A percentile compares a stretch with the other conserved stretches of the same genome.
Evolutionary conservation across 306 rosid genomes (phyloP).

Genomic region (Betula pendula): DNA sequence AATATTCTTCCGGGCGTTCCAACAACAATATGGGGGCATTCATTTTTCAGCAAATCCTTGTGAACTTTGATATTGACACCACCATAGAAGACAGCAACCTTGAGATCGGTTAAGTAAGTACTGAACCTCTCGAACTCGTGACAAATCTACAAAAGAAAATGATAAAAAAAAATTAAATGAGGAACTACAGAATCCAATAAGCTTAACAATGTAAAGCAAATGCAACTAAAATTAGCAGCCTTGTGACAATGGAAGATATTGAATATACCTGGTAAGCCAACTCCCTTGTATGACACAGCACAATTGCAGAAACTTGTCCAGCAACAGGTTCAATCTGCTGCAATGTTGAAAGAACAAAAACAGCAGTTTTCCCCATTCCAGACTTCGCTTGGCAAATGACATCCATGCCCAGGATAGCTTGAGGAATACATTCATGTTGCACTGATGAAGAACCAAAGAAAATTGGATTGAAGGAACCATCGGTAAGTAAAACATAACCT

Average conservation of each 20-base stretch:
- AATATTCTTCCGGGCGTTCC: conserved; percentile 98
- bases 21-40: conserved; percentile 98
- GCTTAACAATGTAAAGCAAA: neutral
- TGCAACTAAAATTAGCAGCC: neutral
- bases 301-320: conserved; percentile 95
- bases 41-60: conserved; percentile 86
- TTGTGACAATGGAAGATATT: neutral
- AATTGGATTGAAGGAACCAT: conserved; percentile 63
- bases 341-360: conserved; percentile 86
- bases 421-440: conserved; percentile 99
- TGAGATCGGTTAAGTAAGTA: conserved; percentile 85
- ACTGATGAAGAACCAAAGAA: conserved; percentile 92
- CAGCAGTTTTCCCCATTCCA: conserved; percentile 99
- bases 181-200: neutral
- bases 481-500: conserved; percentile 75
- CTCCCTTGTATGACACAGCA: conserved; percentile 94
- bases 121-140: conserved; percentile 98
- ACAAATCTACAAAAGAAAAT: conserved; percentile 59
- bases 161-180: conserved; percentile 3
- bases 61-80: conserved; percentile 93
- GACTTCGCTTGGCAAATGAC: conserved; percentile 98
- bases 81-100: conserved; percentile 98
- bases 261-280: conserved; percentile 83
- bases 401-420: conserved; percentile 99
- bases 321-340: conserved; percentile 98